Base-by-base conservation (phyloP, 805 yeast genomes). In the Saccharomycopsis fermentans region DNA sequence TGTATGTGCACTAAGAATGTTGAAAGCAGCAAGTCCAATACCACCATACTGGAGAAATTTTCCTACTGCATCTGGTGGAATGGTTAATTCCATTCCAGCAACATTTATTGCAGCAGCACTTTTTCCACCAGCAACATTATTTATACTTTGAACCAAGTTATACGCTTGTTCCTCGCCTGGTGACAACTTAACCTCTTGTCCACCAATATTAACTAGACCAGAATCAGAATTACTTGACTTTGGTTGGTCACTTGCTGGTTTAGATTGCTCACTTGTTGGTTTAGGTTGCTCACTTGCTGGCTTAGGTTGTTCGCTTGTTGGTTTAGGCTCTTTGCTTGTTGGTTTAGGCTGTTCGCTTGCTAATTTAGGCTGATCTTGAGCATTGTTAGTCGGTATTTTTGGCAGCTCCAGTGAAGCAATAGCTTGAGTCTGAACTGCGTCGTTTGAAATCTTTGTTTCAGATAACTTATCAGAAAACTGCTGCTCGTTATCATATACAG, bases 1-100 rank as follows among this genome's bases (percentile, higher is more conserved):
- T 2, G 58, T 58, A 21, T 48, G 61, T n/a, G 39, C 56, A 27
- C 58, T 52, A 14, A 59, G 50, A 40, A 59, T 52, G 43, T 59
- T 59, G 29, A 59, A 58, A n/a, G 60, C 62, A 6, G 59, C 62
- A 36, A 59, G 47, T 8, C 61, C 61, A 52, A 60, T 39, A 21
- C 59, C 61, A 9, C 63, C 61, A 16, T 54, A 55, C 21, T 57
- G 59, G 36, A 54, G 19, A 21, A 58, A 52, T 35, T 55, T 58
- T 14, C 55, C 53, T 2, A 52, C 29, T 2, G 52, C 36, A 34
- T 55, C 61, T 12, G 36, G 43, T n/a, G 55, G 55, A 17, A 58
- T 32, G 6, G 60, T 53, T 17, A 43, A 54, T 2, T 17, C 52
- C 17, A 47, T 29, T 3, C 57, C 57, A 2, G 47, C 55, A 34